Evolutionary conservation across 805 yeast species (phyloP).

Genomic region (Nakazawaea populi): DNA sequence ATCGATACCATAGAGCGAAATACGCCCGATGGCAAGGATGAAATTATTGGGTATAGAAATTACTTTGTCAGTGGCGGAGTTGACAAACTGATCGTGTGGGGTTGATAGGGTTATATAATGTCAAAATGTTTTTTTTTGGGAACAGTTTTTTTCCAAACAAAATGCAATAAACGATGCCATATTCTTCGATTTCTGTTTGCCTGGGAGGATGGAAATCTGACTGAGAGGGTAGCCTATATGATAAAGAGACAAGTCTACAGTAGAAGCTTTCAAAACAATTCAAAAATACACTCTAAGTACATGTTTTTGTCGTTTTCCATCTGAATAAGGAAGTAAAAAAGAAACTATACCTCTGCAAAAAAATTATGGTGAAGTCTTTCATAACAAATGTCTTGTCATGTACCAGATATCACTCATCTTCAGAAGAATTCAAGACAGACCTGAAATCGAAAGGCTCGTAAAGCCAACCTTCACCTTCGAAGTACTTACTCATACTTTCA

Average conservation of each 20-base stretch:
- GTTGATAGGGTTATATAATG: not conserved
- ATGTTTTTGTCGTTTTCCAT: no score
- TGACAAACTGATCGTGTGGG: constrained; percentile 9
- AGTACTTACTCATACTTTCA: constrained; percentile 75
- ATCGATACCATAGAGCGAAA: not conserved
- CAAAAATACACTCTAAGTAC: no score
- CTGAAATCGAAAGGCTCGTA: constrained; percentile 59
- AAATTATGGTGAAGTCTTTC: no score
- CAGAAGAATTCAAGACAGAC: constrained; percentile 16
- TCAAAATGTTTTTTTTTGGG: not conserved
- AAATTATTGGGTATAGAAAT: constrained; percentile 2
- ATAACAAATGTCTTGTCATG: not conserved
- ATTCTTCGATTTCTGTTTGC: no score
- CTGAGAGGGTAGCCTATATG: no score
- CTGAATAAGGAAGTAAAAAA: no score
- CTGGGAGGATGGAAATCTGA: no score
- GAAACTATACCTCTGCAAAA: no score
- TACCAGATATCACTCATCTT: constrained; percentile 1
- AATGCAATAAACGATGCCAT: no score
- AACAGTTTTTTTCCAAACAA: not conserved
- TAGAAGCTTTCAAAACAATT: no score
- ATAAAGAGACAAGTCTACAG: no score
- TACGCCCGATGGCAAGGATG: not conserved
- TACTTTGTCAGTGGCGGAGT: constrained; percentile 11
- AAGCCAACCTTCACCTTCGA: constrained; percentile 69